Base-by-base conservation (phyloP, 2,329 filamentous ascomycete species). In the Curvularia eragrostidis region DNA sequence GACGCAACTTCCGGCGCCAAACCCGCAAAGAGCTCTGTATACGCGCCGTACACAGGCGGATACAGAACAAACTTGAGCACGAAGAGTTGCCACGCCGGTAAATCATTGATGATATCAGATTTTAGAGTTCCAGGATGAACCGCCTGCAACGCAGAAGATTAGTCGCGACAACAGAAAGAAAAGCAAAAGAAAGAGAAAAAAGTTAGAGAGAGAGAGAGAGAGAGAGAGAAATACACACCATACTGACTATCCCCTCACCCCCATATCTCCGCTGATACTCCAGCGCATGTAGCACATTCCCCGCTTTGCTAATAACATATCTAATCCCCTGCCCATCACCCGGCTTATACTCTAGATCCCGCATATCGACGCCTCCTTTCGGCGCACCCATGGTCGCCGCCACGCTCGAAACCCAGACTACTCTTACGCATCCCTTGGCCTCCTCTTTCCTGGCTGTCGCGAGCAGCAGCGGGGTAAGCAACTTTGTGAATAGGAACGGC, bases 51-150 rank as follows among this genome's bases (percentile, higher is more conserved):
- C 1, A 70, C 65, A 4, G 63, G 19, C 0, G 65, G 63, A 30
- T 67, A 61, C 7, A 52, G 32, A 3, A 69, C 15, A 1, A 52
- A 19, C 1, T 15, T 32, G 3, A 61, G 7, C 1, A 66, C 0
- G 2, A 56, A 38, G 3, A 9, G 26, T 12, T 55, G 52, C 3
- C 61, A 26, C 15, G 21, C 24, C 1, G 44, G 42, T 2, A 61
- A 5, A 78, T 70, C 78, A 72, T 28, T 77, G 75, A 57, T 77
- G 73, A 52, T 64, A 15, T 65, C 65, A 6, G 64, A 63, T 13
- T 47, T 50, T 19, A 66, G 58, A 34, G 79, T 76, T 0, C 80
- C 80, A 0, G 80, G 80, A 61, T 81, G 79, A 28, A 78, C 51
- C 2, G 60, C 13, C 56, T 65, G 9, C 5, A 5, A 3, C 2